phyloP scores from a whole-genome alignment of 106 monocot genomes.

The Dendrobium officinale region DNA sequence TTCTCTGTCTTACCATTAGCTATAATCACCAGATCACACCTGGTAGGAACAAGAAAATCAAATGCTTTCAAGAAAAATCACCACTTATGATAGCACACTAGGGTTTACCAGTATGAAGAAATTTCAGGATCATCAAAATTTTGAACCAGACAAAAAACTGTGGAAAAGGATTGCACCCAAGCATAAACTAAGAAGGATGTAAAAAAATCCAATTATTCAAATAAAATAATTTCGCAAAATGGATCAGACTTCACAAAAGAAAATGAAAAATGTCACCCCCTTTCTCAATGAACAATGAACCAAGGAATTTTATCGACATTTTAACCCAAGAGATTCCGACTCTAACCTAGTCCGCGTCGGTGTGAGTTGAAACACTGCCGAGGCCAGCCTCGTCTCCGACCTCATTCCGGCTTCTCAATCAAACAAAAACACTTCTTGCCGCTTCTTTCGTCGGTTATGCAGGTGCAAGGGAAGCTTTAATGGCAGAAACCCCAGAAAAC shows the following conservation, averaged over 20 bases:
- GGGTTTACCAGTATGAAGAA: neutral
- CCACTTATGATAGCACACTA: neutral
- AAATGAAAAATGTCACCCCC: neutral
- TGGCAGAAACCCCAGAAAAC: neutral
- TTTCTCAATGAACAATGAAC: neutral
- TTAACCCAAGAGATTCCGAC: neutral
- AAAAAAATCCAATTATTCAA: neutral
- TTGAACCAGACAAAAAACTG: neutral
- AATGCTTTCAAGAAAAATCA: neutral
- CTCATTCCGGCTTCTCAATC: slow-evolving; percentile 21
- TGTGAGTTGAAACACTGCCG: slow-evolving; percentile 68
- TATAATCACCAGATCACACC: slow-evolving; percentile 60
- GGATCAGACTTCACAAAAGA: neutral
- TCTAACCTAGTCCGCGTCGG: slow-evolving; percentile 69
- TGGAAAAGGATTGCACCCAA: too few species aligned
- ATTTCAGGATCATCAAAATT: neutral
- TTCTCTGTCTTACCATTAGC: slow-evolving; percentile 60
- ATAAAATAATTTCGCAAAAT: neutral
- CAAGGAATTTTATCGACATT: neutral
- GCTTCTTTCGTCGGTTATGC: neutral
- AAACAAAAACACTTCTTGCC: neutral
- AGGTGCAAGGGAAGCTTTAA: neutral
- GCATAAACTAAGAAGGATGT: neutral
- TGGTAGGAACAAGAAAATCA: slow-evolving; percentile 9
- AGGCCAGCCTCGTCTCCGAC: slow-evolving; percentile 51